These are phyloP conservation scores for Paracoccidioides brasiliensis DNA, from an alignment of 2,329 filamentous ascomycete species.

Conservation along the genomic window DNA sequence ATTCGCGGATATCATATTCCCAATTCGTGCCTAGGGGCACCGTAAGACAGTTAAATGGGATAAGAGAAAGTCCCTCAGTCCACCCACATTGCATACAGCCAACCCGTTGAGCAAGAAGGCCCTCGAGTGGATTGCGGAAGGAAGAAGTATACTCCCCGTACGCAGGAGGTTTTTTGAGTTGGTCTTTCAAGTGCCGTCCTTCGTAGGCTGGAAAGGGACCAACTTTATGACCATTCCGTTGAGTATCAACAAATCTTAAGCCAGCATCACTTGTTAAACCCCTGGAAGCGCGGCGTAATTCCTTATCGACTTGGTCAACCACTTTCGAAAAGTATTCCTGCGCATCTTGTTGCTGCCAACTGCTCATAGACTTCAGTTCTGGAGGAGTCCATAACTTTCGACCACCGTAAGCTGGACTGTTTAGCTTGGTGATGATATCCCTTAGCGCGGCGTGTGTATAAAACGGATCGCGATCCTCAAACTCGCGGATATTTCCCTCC, in stretches of 20 bases:
- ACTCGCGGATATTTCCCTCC: slow-evolving; percentile 25
- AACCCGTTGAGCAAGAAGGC: slow-evolving; percentile 74
- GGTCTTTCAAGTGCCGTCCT: slow-evolving; percentile 9
- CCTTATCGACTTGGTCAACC: slow-evolving; percentile 70
- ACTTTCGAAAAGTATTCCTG: slow-evolving; percentile 95
- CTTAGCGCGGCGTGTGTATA: slow-evolving; percentile 45
- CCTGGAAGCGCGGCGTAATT: slow-evolving; percentile 44
- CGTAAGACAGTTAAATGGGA: slow-evolving; percentile 87
- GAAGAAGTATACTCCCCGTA: slow-evolving; percentile 8
- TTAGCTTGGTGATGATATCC: slow-evolving; percentile 56
- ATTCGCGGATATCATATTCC: slow-evolving; percentile 60
- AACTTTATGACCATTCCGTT: slow-evolving; percentile 11
- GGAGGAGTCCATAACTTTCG: slow-evolving; percentile 68
- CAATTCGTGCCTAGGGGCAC: slow-evolving; percentile 58
- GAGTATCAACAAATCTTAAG: slow-evolving; percentile 25
- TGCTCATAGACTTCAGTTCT: slow-evolving; percentile 81
- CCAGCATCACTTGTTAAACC: slow-evolving; percentile 32
- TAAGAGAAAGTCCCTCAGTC: slow-evolving; percentile 78
- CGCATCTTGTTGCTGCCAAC: slow-evolving; percentile 91
- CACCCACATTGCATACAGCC: slow-evolving; percentile 75
- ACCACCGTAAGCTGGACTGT: slow-evolving; percentile 57
- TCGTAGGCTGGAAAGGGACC: not conserved
- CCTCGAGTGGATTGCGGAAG: slow-evolving; percentile 68
- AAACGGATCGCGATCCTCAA: slow-evolving; percentile 25
- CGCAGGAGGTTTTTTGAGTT: slow-evolving; percentile 4